A percentile compares a stretch with the other conserved stretches of the same genome.
Evolutionary conservation across 2,329 filamentous ascomycete genomes (phyloP).

Genomic region (Curvularia eragrostidis): DNA sequence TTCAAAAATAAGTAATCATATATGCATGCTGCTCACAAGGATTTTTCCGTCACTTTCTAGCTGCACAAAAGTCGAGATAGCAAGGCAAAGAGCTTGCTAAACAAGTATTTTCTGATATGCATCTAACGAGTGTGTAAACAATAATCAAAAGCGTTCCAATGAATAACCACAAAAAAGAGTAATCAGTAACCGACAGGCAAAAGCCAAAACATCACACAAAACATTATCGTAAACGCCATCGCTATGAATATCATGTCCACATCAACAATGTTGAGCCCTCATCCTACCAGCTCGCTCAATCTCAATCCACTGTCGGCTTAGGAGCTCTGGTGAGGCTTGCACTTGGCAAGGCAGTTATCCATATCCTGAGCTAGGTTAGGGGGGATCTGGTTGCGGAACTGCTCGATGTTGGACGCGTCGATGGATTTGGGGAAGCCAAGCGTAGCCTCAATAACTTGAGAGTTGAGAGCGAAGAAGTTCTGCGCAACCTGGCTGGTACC

Average conservation of each 20-base stretch:
- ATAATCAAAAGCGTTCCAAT: conserved; percentile 11
- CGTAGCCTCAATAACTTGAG: conserved; percentile 47
- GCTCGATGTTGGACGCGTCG: conserved; percentile 46
- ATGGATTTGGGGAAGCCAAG: conserved; percentile 47
- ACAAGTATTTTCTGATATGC: conserved; percentile 7
- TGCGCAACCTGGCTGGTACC: conserved; percentile 53
- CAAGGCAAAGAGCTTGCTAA: background rate
- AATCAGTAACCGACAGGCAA: conserved; percentile 21
- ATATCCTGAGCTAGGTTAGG: conserved; percentile 60
- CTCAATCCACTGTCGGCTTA: background rate
- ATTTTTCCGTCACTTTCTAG: background rate
- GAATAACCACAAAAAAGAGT: conserved; percentile 15
- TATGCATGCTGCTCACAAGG: background rate
- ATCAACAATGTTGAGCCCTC: conserved; percentile 5
- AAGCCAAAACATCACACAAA: conserved; percentile 6
- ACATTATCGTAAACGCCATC: conserved; percentile 22
- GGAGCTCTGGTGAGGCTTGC: conserved; percentile 32
- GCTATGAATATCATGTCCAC: conserved; percentile 20
- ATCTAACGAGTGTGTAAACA: conserved; percentile 10
- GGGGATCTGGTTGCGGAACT: conserved; percentile 51
- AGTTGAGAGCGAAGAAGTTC: conserved; percentile 52
- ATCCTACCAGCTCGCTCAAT: background rate
- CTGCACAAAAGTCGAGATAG: background rate
- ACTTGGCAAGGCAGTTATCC: conserved; percentile 61
- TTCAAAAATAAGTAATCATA: background rate